These are phyloP conservation scores for Colletotrichum phormii DNA, from an alignment of 2,329 filamentous ascomycete species.

Conservation along the genomic window DNA sequence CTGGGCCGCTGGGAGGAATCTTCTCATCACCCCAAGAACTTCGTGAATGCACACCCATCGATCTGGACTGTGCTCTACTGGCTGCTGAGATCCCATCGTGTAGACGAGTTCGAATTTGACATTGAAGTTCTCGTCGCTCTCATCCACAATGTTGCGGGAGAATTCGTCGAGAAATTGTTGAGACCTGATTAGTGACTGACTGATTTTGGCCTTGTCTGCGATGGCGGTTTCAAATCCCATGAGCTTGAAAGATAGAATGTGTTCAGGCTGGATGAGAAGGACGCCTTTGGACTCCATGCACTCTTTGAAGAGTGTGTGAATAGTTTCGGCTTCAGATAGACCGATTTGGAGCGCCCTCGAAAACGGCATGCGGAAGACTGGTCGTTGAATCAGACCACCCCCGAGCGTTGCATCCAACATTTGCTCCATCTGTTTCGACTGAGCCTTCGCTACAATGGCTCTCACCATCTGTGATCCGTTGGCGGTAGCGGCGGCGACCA, in stretches of 20 bases:
- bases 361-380: conserved; percentile 69
- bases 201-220: conserved; percentile 42
- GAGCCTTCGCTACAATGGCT: conserved; percentile 71
- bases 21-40: background rate
- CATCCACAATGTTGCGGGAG: too few species aligned
- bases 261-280: too few species aligned
- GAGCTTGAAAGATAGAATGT: too few species aligned
- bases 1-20: conserved; percentile 45
- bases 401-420: conserved; percentile 63
- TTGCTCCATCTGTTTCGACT: conserved; percentile 70
- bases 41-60: too few species aligned
- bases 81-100: too few species aligned
- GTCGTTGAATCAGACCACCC: conserved; percentile 65
- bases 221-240: conserved; percentile 36
- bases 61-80: too few species aligned
- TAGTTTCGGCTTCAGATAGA: accelerated
- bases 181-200: conserved; percentile 49
- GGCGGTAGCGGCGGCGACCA: conserved; percentile 66
- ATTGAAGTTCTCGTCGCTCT: too few species aligned
- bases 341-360: conserved; percentile 59
- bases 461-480: conserved; percentile 63
- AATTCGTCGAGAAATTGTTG: conserved; percentile 47
- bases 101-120: too few species aligned
- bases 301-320: too few species aligned
- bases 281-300: too few species aligned